Conservation (phyloP, 257 asterid genomes). For the Forsythia viridissima region DNA sequence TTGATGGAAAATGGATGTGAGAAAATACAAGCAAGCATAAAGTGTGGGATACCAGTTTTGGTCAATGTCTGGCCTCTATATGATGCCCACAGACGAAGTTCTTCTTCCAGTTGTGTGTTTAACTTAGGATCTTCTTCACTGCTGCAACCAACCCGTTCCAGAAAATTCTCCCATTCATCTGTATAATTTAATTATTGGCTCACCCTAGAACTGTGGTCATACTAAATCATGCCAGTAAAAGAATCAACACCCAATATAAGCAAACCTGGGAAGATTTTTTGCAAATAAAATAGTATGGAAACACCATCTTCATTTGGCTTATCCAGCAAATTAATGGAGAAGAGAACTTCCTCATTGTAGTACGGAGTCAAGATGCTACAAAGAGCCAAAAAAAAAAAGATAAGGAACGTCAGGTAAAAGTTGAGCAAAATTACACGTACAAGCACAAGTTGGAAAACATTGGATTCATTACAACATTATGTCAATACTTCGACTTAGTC, state of each 20-base stretch:
- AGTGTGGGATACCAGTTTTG: conserved; percentile 64
- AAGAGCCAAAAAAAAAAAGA: conserved; percentile 19
- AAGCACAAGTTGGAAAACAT: not conserved
- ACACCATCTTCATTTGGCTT: conserved; percentile 95
- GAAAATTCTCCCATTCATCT: conserved; percentile 97
- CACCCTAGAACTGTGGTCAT: conserved; percentile 16
- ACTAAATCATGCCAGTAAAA: conserved; percentile 16
- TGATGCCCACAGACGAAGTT: conserved; percentile 94
- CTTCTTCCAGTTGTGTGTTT: conserved; percentile 62
- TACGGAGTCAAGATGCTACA: conserved; percentile 91
- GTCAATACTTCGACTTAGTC: not conserved
- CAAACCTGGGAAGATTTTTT: conserved; percentile 90
- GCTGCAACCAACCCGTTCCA: conserved; percentile 69
- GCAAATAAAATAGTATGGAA: conserved; percentile 87
- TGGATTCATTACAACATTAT: not conserved
- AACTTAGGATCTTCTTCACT: conserved; percentile 80
- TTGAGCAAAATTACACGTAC: not conserved
- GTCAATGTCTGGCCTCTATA: conserved; percentile 98
- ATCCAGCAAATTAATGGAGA: conserved; percentile 69
- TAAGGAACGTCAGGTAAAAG: not conserved
- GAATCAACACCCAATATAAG: conserved; percentile 14
- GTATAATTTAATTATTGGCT: conserved; percentile 21
- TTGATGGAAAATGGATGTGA: not conserved
- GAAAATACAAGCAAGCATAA: not conserved
- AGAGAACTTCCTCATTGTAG: conserved; percentile 83